Conservation (phyloP, 208 protist genomes). For the Acanthamoeba triangularis region DNA sequence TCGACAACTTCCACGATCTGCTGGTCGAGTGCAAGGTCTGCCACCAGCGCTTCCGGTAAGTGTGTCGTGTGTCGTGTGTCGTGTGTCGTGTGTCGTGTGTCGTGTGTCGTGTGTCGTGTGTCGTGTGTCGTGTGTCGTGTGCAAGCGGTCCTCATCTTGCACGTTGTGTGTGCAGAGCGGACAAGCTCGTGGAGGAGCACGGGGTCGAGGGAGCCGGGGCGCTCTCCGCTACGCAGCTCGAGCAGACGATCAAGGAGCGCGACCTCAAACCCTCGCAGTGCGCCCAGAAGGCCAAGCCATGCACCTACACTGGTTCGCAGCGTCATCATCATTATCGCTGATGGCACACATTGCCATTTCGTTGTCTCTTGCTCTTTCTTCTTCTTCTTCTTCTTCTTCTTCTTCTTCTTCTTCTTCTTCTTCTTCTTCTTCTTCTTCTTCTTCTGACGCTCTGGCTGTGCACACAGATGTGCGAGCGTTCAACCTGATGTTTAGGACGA, state of each 20-base stretch:
- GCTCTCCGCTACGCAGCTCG: conserved; percentile 8
- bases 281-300: background rate
- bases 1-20: conserved; percentile 89
- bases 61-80: no score
- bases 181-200: conserved; percentile 68
- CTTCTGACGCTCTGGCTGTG: background rate
- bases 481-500: conserved; percentile 99
- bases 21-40: conserved; percentile 88
- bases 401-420: no score
- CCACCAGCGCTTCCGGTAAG: conserved; percentile 67
- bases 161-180: conserved; percentile 64
- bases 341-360: no score
- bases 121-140: no score
- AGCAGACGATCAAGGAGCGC: background rate
- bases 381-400: no score
- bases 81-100: background rate
- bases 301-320: conserved; percentile 37
- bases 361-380: no score
- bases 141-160: background rate
- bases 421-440: no score
- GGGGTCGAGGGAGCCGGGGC: background rate
- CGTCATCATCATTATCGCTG: background rate
- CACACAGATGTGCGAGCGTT: conserved; percentile 92
- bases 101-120: no score
- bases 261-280: conserved; percentile 26